Conservation (phyloP, 1,139 yeast species). For the Arxiozyma bovina region DNA sequence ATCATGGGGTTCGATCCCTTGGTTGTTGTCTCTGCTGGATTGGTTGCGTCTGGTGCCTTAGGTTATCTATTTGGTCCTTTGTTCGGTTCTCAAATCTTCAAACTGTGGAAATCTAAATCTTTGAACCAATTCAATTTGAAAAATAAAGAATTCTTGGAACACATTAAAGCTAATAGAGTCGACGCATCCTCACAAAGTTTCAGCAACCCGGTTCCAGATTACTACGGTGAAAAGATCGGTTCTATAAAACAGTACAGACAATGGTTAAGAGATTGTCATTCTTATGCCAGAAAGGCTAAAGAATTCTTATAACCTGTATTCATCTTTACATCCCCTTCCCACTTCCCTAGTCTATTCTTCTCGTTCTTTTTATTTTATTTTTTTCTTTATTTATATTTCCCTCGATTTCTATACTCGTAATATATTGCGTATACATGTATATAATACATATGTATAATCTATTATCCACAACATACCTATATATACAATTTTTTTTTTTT, state of each 20-base stretch:
- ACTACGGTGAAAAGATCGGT: slow-evolving; percentile 91
- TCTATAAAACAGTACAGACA: slow-evolving; percentile 80
- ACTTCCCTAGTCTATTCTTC: too few relatives aligned
- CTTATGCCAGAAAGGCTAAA: slow-evolving; percentile 75
- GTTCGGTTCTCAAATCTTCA: slow-evolving; percentile 65
- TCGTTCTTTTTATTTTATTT: too few relatives aligned
- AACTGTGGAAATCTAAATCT: slow-evolving; percentile 41
- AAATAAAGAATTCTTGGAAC: slow-evolving; percentile 66
- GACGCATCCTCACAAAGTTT: slow-evolving; percentile 91
- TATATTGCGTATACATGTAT: too few relatives aligned
- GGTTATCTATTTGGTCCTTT: slow-evolving; percentile 84
- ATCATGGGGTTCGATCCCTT: slow-evolving; percentile 82
- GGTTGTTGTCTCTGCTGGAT: slow-evolving; percentile 63
- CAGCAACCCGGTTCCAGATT: slow-evolving; percentile 94
- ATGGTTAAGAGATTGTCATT: slow-evolving; percentile 93
- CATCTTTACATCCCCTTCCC: too few relatives aligned
- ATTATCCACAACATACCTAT: too few relatives aligned
- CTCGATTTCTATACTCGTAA: too few relatives aligned
- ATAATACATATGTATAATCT: too few relatives aligned
- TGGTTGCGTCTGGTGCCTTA: slow-evolving; percentile 58
- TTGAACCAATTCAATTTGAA: slow-evolving; percentile 45
- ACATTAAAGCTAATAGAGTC: slow-evolving; percentile 69
- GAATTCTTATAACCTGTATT: slow-evolving; percentile 48
- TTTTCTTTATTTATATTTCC: too few relatives aligned
- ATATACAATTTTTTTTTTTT: too few relatives aligned